Evolutionary conservation across 495 filamentous ascomycete genomes (phyloP), one percentile per base, ranked within the genome.

Genomic region (Aspergillus sclerotioniger): DNA sequence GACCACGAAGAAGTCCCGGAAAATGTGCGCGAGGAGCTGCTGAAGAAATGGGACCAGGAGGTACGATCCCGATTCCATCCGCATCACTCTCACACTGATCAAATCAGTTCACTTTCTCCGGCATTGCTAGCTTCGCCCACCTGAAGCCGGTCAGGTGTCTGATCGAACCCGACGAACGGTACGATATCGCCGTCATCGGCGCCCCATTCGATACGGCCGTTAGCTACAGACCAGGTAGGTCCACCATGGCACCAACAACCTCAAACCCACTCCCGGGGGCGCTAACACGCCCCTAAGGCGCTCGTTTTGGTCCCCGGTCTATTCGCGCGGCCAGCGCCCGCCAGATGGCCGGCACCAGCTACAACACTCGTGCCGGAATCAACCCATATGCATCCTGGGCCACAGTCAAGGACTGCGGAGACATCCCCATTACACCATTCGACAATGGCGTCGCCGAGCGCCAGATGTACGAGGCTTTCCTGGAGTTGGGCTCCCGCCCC

Each of bases 131-230:
- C 35, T 96, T 93, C 71, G 91, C 88, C 41, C 91, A 94, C 65
- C 77, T 92, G 16, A 80, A 82, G 56, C 82, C 91, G 59, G 78
- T 85, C 52, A 90, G 87, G 53, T 94, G 90, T 63, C 76, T 94
- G 3, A 85, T 85, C 31, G 81, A 83, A 47, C 88, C 87, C 0
- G 72, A 82, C 37, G 81, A 82, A 59, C 67, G 72, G 25, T 93
- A 86, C 62, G 90, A 95, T 67, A 91, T 95, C 59, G 90, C 79
- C 32, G 83, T 95, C 49, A 83, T 95, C 50, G 90, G 90, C 1
- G 90, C 84, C 1, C 90, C 90, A 0, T 95, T 95, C 65, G 90
- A 95, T 68, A 93, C 90, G 0, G 88, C 90, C 16, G 87, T 90
- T 16, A 85, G 76, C 61, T 93, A 93, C 73, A 76, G 90, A 61